These are phyloP conservation scores for Epichloe gansuensis DNA, from an alignment of 2,329 filamentous ascomycete species.

Conservation along the genomic window DNA sequence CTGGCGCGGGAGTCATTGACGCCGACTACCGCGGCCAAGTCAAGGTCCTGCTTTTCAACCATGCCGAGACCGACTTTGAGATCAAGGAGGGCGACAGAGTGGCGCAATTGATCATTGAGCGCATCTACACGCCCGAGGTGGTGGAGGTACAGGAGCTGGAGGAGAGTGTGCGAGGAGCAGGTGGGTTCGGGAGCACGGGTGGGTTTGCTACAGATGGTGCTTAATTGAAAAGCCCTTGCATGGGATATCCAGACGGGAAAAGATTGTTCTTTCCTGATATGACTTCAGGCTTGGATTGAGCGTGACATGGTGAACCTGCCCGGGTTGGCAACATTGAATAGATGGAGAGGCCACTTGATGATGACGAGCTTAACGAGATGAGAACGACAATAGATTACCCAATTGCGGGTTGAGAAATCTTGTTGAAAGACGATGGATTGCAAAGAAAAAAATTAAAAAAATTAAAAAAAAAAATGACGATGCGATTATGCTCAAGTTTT, in stretches of 20 bases:
- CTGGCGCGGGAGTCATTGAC: constrained; percentile 92
- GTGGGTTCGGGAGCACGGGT: constrained; percentile 86
- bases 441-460: no score
- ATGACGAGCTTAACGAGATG: no score
- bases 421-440: no score
- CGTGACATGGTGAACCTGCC: no score
- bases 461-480: no score
- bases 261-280: no score
- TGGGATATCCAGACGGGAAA: neutral
- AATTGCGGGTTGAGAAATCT: no score
- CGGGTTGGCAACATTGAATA: neutral
- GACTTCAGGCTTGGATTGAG: no score
- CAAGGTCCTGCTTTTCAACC: constrained; percentile 92
- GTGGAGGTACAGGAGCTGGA: constrained; percentile 80
- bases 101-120: constrained; percentile 87
- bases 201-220: constrained; percentile 2
- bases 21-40: constrained; percentile 92
- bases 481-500: no score
- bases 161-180: constrained; percentile 79
- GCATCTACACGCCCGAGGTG: constrained; percentile 87
- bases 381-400: no score
- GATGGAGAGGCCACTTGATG: no score
- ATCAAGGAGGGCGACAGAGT: constrained; percentile 80
- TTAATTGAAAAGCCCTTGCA: neutral
- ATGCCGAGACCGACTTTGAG: constrained; percentile 67